Percentiles rank a stretch among this genome's conserved stretches.
Evolutionary conservation across 2,329 filamentous ascomycete genomes (phyloP).

Genomic region (Curvularia hawaiiensis): DNA sequence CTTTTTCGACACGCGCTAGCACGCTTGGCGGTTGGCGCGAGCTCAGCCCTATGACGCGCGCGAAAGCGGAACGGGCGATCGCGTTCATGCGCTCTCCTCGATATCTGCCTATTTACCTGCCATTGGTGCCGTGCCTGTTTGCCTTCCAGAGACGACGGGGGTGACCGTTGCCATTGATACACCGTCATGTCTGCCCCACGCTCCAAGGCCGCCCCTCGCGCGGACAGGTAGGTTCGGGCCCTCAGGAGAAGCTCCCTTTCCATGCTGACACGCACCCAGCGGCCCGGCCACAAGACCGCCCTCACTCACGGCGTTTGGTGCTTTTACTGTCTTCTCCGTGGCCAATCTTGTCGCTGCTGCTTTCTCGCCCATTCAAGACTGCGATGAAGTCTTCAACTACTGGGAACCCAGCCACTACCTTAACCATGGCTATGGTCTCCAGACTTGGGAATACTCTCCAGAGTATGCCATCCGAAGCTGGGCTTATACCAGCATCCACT

Average conservation of each 20-base stretch:
- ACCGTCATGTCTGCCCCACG: slow-evolving; percentile 9
- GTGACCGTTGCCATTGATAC: background rate
- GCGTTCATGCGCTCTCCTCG: slow-evolving; percentile 3
- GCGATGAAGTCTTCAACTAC: slow-evolving; percentile 98
- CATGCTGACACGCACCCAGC: slow-evolving; percentile 1
- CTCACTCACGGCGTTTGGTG: slow-evolving; percentile 69
- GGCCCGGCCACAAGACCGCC: slow-evolving; percentile 36
- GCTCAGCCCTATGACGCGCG: slow-evolving; percentile 29
- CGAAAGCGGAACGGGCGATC: slow-evolving; percentile 10
- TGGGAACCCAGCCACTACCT: slow-evolving; percentile 98
- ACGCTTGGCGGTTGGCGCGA: slow-evolving; percentile 25
- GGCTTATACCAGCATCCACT: slow-evolving; percentile 85
- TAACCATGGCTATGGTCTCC: slow-evolving; percentile 86
- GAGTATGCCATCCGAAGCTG: slow-evolving; percentile 95
- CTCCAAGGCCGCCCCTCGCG: slow-evolving; percentile 3
- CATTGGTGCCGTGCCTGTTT: no score
- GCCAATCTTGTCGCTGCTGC: slow-evolving; percentile 77
- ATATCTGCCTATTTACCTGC: background rate
- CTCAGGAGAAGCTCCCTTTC: background rate
- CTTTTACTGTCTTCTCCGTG: slow-evolving; percentile 79
- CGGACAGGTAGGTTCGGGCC: slow-evolving; percentile 4
- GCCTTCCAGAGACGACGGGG: background rate
- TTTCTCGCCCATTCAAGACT: slow-evolving; percentile 93
- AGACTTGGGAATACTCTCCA: slow-evolving; percentile 99
- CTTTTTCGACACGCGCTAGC: slow-evolving; percentile 36